Base-by-base conservation (phyloP, 179 eudicot species). In the Sideroxylon spinosum region DNA sequence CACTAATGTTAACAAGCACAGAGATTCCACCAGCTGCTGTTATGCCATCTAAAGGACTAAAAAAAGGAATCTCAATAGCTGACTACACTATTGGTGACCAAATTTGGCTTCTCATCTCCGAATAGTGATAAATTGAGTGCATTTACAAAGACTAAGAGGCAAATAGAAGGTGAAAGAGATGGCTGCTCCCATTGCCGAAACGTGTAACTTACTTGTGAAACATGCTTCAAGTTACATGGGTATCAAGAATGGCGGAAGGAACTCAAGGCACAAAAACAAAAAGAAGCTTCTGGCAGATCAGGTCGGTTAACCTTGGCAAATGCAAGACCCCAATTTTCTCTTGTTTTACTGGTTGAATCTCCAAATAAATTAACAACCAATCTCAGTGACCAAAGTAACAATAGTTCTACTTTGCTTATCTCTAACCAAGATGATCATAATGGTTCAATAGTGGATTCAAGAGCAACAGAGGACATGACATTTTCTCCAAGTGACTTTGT, bases 191-290 rank as follows among this genome's bases (percentile, higher is more conserved):
- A 29, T 16, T 66, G 48, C 1, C 0, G 20, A 9, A 66, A 5
- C 48, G 5, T 8, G 69, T 13, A 66, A 29, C 22, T 28, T 16
- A 66, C 49, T 46, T 6, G 4, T 66, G 69, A 66, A 66, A 29
- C 69, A 9, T 66, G 69, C 37, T 28, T 66, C 26, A 66, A 66
- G 70, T 32, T 66, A 66, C 48, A 66, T 66, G 23, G 70, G 49
- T 29, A 66, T 14, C 49, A 20, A 7, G 19, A 66, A 66, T 28
- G 70, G 70, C 16, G 22, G 70, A 66, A 16, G 0, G 22, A 29
- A 66, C 70, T 28, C 70, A 66, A 66, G 49, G 70, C 20, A 66
- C 11, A 5, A 20, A 66, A 66, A 66, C 49, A 29, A 16, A 5
- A 48, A 4, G 70, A 66, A 66, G 49, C 12, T 29, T 9, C 0